Conservation (phyloP, 306 rosid species). For the Casuarina cunninghamiana region DNA sequence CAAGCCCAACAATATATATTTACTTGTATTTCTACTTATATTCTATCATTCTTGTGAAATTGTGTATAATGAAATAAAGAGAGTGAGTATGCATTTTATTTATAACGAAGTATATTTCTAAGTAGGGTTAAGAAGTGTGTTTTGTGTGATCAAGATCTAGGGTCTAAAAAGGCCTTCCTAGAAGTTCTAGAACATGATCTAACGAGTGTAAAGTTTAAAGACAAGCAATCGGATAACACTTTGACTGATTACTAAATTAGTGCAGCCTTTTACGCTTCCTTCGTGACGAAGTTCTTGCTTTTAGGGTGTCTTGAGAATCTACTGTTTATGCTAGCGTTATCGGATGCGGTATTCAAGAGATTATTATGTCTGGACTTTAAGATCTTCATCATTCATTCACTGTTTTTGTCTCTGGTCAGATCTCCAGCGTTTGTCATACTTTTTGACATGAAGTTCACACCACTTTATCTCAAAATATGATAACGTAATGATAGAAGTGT, state of each 20-base stretch:
- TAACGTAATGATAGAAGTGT: no score
- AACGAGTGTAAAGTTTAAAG: not conserved
- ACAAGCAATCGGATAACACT: constrained; percentile 10
- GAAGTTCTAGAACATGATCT: constrained; percentile 15
- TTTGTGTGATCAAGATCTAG: constrained; percentile 12
- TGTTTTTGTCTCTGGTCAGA: no score
- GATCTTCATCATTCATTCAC: not conserved
- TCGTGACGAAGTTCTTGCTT: constrained; percentile 33
- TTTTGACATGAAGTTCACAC: no score
- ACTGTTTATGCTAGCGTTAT: not conserved
- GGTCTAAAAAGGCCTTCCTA: constrained; percentile 9
- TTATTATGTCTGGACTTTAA: not conserved
- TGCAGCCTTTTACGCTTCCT: constrained; percentile 35
- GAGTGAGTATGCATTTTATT: no score
- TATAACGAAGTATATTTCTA: no score
- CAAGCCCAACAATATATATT: no score
- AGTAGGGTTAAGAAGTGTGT: no score
- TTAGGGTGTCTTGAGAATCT: not conserved
- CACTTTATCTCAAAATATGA: no score
- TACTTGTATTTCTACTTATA: no score
- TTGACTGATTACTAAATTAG: constrained; percentile 10
- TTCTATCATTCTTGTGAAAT: no score
- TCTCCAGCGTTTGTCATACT: no score
- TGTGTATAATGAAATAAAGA: no score
- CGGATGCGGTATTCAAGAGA: not conserved